Evolutionary conservation across 306 rosid genomes (phyloP).

Genomic region (Malus asiatica): DNA sequence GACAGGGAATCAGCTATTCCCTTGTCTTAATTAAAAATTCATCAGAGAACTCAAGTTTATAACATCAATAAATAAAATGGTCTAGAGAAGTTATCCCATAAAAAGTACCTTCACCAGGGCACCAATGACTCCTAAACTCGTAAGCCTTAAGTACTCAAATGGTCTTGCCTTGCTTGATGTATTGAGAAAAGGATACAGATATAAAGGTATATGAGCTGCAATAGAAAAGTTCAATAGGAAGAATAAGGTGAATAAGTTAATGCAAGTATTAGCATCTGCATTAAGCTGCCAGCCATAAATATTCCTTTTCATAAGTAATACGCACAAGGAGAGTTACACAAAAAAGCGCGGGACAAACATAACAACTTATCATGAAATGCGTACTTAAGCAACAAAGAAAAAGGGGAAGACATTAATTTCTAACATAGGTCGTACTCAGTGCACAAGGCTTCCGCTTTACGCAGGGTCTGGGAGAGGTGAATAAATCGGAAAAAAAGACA

Average conservation of each 20-base stretch:
- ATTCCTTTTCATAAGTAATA: not conserved
- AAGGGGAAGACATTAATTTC: not conserved
- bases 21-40: not conserved
- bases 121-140: slow-evolving; percentile 87
- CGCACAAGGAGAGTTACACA: not conserved
- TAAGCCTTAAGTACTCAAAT: slow-evolving; percentile 78
- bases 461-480: no score
- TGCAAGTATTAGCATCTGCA: not conserved
- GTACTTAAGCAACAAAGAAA: not conserved
- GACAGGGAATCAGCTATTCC: not conserved
- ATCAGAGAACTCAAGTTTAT: not conserved
- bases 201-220: slow-evolving; percentile 67
- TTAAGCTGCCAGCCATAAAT: not conserved
- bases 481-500: not conserved
- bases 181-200: slow-evolving; percentile 68
- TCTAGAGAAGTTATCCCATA: slow-evolving; percentile 2
- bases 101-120: slow-evolving; percentile 80
- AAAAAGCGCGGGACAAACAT: not conserved
- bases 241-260: not conserved
- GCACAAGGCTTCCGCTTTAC: no score
- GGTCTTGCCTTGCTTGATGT: slow-evolving; percentile 69
- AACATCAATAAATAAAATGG: not conserved
- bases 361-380: not conserved
- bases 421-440: no score
- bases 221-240: slow-evolving; percentile 12